Evolutionary conservation across 257 asterid genomes (phyloP).

Genomic region (Primulina tabacum): DNA sequence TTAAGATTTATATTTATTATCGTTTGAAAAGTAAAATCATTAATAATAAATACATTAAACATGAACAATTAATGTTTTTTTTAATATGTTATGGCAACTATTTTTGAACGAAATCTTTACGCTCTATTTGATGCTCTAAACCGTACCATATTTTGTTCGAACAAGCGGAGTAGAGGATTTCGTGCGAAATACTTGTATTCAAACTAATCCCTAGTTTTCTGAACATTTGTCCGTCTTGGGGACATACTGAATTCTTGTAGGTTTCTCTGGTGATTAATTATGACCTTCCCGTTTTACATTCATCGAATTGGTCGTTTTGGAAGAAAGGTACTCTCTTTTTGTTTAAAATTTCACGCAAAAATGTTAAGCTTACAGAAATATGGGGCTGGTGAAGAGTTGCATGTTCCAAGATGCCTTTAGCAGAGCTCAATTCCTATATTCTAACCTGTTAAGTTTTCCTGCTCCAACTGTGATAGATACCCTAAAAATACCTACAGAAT

Average conservation of each 20-base stretch:
- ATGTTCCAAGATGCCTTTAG: too few relatives aligned
- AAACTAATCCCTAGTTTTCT: not conserved
- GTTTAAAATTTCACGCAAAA: not conserved
- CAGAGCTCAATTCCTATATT: not conserved
- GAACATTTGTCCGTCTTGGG: not conserved
- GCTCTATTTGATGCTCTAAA: too few relatives aligned
- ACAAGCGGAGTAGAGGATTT: too few relatives aligned
- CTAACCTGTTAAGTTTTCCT: not conserved
- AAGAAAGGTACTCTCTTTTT: constrained; percentile 57
- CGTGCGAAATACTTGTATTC: too few relatives aligned
- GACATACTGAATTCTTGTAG: constrained; percentile 28
- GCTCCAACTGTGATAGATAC: not conserved
- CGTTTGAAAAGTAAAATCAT: too few relatives aligned
- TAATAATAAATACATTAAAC: too few relatives aligned
- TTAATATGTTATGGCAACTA: too few relatives aligned
- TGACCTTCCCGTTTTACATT: constrained; percentile 92
- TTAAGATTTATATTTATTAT: too few relatives aligned
- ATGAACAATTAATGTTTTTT: too few relatives aligned
- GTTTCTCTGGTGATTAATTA: constrained; percentile 93
- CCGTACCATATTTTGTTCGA: too few relatives aligned
- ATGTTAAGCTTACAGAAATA: not conserved
- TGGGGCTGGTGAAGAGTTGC: not conserved
- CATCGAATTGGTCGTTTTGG: constrained; percentile 98
- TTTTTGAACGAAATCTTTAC: too few relatives aligned
- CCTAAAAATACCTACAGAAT: not conserved